Conservation (phyloP, 2,329 filamentous ascomycete species). For the Camillea tinctor region DNA sequence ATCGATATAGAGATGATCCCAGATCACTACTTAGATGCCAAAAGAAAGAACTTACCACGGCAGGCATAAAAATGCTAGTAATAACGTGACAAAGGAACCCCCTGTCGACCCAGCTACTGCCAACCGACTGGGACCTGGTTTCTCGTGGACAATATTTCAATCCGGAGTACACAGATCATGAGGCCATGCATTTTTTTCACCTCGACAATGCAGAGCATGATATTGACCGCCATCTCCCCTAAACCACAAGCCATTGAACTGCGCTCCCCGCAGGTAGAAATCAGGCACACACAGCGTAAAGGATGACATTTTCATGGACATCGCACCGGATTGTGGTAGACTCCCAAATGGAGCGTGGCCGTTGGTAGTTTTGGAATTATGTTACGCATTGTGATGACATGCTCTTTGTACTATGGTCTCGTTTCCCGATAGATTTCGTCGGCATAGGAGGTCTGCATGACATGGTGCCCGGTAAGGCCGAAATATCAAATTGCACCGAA, state of each 20-base stretch:
- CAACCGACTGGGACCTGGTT: neutral
- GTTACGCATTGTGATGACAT: neutral
- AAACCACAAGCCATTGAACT: neutral
- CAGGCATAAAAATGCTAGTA: neutral
- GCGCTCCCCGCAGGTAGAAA: neutral
- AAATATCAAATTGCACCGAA: neutral
- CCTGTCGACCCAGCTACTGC: neutral
- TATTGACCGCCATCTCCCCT: neutral
- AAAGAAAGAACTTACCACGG: neutral
- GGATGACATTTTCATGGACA: neutral
- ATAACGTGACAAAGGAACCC: neutral
- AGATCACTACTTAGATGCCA: neutral
- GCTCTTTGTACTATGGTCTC: neutral
- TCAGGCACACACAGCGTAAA: neutral
- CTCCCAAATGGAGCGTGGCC: neutral
- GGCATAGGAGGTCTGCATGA: too few species aligned
- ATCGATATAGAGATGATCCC: too few species aligned
- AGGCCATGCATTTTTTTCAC: neutral
- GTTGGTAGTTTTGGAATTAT: neutral
- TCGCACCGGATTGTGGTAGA: neutral
- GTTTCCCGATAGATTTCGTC: neutral
- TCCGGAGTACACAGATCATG: neutral
- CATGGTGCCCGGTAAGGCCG: too few species aligned
- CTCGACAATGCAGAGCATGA: neutral
- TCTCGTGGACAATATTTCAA: neutral